Conservation (phyloP, 1,284 basidiomycete species). For the Ustilago bromivora region DNA sequence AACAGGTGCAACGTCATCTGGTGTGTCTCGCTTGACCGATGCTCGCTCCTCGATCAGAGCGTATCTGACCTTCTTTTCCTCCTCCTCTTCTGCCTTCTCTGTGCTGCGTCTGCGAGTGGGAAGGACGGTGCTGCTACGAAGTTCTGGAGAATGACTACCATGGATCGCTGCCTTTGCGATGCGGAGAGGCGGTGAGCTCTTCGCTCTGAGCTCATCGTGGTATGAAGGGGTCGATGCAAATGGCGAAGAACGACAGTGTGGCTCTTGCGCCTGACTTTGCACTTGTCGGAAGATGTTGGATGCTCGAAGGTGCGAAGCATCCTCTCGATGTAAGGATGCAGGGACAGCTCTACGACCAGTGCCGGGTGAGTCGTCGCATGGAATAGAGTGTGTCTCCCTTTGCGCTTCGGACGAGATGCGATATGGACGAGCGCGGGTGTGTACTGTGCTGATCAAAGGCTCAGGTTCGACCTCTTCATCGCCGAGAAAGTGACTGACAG, state of each 20-base stretch:
- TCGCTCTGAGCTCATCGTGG: conserved; percentile 38
- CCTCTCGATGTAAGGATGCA: conserved; percentile 32
- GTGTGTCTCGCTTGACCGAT: conserved; percentile 34
- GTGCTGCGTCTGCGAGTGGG: conserved; percentile 31
- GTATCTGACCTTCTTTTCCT: conserved; percentile 41
- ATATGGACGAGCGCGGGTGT: conserved; percentile 18
- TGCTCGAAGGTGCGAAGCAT: conserved; percentile 33
- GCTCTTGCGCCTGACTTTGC: conserved; percentile 16
- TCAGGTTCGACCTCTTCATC: conserved; percentile 37
- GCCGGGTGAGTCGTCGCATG: conserved; percentile 51
- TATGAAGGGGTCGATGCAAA: conserved; percentile 21
- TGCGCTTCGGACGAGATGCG: conserved; percentile 30
- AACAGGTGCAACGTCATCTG: conserved; percentile 21
- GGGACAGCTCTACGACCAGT: conserved; percentile 40
- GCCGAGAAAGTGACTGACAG: conserved; percentile 52
- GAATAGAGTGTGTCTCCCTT: conserved; percentile 28
- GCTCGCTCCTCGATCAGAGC: conserved; percentile 37
- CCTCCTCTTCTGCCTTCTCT: conserved; percentile 35
- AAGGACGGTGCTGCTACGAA: conserved; percentile 13
- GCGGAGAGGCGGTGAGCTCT: conserved; percentile 41
- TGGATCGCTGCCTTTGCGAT: conserved; percentile 12
- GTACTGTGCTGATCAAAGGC: conserved; percentile 2
- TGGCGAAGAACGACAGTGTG: conserved; percentile 33
- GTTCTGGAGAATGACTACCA: conserved; percentile 20
- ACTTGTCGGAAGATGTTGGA: conserved; percentile 35